Evolutionary conservation across 2,329 filamentous ascomycete species (phyloP), one percentile per base, ranked within the genome.

Genomic region (Endothia cerciana): DNA sequence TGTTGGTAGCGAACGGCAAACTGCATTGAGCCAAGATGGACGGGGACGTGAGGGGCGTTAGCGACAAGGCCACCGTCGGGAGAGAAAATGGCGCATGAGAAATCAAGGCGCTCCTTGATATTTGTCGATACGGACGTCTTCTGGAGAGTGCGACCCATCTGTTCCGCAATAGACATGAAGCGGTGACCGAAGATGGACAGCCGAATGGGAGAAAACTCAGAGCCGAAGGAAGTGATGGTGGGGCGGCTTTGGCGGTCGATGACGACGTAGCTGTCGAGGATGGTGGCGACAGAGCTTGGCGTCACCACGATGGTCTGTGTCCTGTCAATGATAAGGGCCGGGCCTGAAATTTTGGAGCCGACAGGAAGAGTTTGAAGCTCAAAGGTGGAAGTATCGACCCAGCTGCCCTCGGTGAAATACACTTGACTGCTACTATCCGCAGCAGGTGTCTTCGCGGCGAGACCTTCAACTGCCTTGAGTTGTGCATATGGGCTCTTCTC

Each of bases 161-260:
- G 91, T 75, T 94, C 91, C 0, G 91, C 91, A 68, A 94, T 92
- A 3, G 89, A 88, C 91, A 94, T 94, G 78, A 94, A 94, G 3
- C 91, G 83, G 74, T 94, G 90, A 0, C 88, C 89, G 72, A 94
- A 94, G 66, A 94, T 89, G 70, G 87, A 90, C 1, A 94, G 82
- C 75, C 91, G 84, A 70, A 94, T 91, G 0, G 89, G 90, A 1
- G 89, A 88, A 89, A 91, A 91, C 71, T 91, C 88, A 4, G 89
- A 88, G 88, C 90, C 91, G 76, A 91, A 91, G 88, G 85, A 47
- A 88, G 62, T 77, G 25, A 25, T n/a, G n/a, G 19, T 4, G 1
- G 56, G 25, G n/a, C 40, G 19, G 25, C n/a, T n/a, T 3, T 43
- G 43, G 4, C 57, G 82, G 62, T 74, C 70, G 38, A 70, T 69